Percentiles rank a stretch among this genome's conserved stretches.
phyloP scores from a whole-genome alignment of 805 yeast genomes.

The Candida awuae region DNA sequence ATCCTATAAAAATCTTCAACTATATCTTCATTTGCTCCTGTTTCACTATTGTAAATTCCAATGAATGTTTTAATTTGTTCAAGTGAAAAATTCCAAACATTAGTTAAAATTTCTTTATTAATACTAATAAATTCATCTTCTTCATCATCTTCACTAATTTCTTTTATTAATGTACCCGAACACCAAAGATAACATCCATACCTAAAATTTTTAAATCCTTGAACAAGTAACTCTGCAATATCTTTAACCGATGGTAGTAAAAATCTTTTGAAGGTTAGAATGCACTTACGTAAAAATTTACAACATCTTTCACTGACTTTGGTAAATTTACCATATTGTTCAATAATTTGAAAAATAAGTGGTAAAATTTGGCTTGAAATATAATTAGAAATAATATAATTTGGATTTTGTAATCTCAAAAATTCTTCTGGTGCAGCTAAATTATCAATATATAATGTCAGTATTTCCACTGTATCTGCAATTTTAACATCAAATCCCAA shows the following conservation, averaged over 20 bases:
- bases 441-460: slow-evolving; percentile 51
- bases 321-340: slow-evolving; percentile 48
- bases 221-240: slow-evolving; percentile 57
- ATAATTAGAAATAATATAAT: slow-evolving; percentile 34
- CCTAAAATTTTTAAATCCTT: slow-evolving; percentile 60
- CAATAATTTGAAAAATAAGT: slow-evolving; percentile 38
- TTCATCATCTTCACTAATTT: slow-evolving; percentile 48
- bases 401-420: slow-evolving; percentile 4
- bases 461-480: slow-evolving; percentile 68
- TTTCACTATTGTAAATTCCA: slow-evolving; percentile 23
- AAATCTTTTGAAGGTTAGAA: slow-evolving; percentile 54
- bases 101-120: slow-evolving; percentile 19
- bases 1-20: slow-evolving; percentile 83
- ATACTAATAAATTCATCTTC: slow-evolving; percentile 8
- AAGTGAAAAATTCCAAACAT: slow-evolving; percentile 62
- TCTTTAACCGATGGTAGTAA: slow-evolving; percentile 52
- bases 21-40: slow-evolving; percentile 41
- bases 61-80: slow-evolving; percentile 59
- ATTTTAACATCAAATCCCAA: slow-evolving; percentile 36
- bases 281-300: slow-evolving; percentile 57
- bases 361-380: slow-evolving; percentile 56
- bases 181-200: slow-evolving; percentile 87
- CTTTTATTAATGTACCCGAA: slow-evolving; percentile 72
- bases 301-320: slow-evolving; percentile 67
- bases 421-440: slow-evolving; percentile 43